Percentiles rank a stretch among this genome's conserved stretches.
phyloP scores from a whole-genome alignment of 441 rosid genomes.

The Mallotus repandus region DNA sequence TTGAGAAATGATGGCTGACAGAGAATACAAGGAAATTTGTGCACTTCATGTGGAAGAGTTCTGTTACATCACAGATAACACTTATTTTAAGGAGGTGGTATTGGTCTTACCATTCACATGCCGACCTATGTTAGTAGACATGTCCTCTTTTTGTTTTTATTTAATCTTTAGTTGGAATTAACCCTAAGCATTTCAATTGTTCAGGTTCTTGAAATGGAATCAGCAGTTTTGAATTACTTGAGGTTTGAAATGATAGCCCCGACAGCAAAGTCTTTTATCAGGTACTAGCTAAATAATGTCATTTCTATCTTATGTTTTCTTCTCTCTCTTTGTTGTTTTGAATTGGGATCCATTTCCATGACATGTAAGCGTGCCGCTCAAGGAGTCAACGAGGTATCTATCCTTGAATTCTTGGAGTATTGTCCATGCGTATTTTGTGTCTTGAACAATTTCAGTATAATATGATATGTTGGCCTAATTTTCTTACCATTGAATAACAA shows the following conservation, averaged over 20 bases:
- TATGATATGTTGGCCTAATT: no score
- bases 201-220: constrained; percentile 95
- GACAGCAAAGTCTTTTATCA: constrained; percentile 72
- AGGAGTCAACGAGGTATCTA: constrained; percentile 68
- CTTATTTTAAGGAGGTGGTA: constrained; percentile 82
- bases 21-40: constrained; percentile 88
- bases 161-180: not conserved
- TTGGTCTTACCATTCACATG: constrained; percentile 3
- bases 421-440: not conserved
- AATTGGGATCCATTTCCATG: constrained; percentile 20
- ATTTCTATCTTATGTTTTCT: not conserved
- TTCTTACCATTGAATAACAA: no score
- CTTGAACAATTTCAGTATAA: no score
- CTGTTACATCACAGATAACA: constrained; percentile 85
- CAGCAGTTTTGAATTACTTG: constrained; percentile 71
- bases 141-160: not conserved
- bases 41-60: constrained; percentile 85
- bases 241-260: constrained; percentile 93
- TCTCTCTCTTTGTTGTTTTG: not conserved
- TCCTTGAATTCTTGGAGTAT: not conserved
- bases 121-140: no score
- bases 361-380: constrained; percentile 77
- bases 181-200: constrained; percentile 4
- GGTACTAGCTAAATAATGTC: constrained; percentile 40
- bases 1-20: constrained; percentile 27